phyloP scores from a whole-genome alignment of 2,329 filamentous ascomycete genomes.

The Teratosphaeria viscida region DNA sequence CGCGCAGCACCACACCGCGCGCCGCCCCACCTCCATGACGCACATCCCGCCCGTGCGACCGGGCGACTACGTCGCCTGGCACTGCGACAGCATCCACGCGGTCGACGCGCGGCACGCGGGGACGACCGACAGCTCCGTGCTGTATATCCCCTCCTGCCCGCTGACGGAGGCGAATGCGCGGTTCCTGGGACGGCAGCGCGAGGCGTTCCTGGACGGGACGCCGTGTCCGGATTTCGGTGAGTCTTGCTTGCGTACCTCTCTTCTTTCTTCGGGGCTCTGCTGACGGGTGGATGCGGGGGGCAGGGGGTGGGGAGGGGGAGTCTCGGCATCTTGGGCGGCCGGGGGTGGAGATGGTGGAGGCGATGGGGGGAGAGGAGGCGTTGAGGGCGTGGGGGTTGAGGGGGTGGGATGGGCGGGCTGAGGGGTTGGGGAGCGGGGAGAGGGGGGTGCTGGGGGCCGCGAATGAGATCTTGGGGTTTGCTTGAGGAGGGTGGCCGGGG shows the following conservation, averaged over 20 bases:
- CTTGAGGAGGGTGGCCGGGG: not conserved
- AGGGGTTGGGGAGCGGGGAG: constrained; percentile 41
- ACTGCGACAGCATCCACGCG: constrained; percentile 64
- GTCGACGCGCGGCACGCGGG: constrained; percentile 73
- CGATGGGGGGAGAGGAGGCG: constrained; percentile 33
- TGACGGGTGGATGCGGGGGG: too few relatives aligned
- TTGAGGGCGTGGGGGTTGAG: constrained; percentile 46
- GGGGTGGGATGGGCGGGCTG: constrained; percentile 39
- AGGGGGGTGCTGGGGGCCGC: constrained; percentile 40
- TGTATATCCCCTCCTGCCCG: constrained; percentile 84
- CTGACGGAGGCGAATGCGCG: constrained; percentile 63
- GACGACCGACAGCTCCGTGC: constrained; percentile 62
- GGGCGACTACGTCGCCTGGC: constrained; percentile 69
- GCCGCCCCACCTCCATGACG: constrained; percentile 50
- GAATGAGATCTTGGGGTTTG: constrained; percentile 46
- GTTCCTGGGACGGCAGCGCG: constrained; percentile 60
- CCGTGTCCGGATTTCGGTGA: constrained; percentile 36
- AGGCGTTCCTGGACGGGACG: constrained; percentile 55
- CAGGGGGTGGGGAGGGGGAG: constrained; percentile 51
- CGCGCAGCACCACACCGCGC: not conserved
- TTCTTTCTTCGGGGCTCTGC: not conserved
- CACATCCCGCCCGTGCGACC: constrained; percentile 58
- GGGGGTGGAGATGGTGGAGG: constrained; percentile 28
- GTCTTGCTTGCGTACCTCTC: not conserved
- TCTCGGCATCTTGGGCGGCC: constrained; percentile 33